A percentile compares a stretch with the other conserved stretches of the same genome.
Conservation (phyloP, 768 basidiomycete species). For the Phaeotremella fagi region DNA sequence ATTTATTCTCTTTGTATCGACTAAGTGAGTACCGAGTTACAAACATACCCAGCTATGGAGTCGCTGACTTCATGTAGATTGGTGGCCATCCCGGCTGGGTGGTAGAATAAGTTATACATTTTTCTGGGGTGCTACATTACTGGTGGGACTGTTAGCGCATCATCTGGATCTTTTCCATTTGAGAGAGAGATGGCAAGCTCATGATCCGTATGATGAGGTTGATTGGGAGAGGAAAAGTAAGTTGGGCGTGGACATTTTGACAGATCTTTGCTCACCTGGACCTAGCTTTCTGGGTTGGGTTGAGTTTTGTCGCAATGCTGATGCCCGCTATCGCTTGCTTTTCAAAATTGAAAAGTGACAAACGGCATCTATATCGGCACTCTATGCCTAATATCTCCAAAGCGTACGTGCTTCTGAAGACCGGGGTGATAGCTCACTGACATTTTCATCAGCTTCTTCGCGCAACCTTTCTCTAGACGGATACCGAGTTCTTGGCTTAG, state of each 20-base stretch:
- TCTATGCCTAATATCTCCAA: slow-evolving; percentile 42
- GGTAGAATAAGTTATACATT: slow-evolving; percentile 48
- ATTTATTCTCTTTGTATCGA: slow-evolving; percentile 51
- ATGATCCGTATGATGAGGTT: slow-evolving; percentile 30
- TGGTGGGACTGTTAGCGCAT: slow-evolving; percentile 38
- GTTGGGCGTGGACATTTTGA: slow-evolving; percentile 6
- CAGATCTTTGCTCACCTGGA: background rate
- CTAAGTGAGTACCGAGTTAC: slow-evolving; percentile 28
- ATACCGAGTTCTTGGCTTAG: slow-evolving; percentile 51
- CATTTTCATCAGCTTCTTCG: slow-evolving; percentile 40
- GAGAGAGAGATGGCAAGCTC: slow-evolving; percentile 25
- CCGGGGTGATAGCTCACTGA: background rate
- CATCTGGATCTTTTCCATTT: slow-evolving; percentile 43
- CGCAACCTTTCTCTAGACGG: slow-evolving; percentile 40
- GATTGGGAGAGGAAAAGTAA: slow-evolving; percentile 47
- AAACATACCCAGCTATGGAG: background rate
- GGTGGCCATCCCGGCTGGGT: slow-evolving; percentile 50
- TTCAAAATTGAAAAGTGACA: slow-evolving; percentile 49
- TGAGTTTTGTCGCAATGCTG: slow-evolving; percentile 48
- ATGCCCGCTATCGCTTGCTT: slow-evolving; percentile 50
- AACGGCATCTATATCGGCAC: slow-evolving; percentile 49
- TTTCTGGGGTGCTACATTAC: slow-evolving; percentile 44
- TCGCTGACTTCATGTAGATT: slow-evolving; percentile 31
- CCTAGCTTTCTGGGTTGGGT: slow-evolving; percentile 48
- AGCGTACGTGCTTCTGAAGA: slow-evolving; percentile 34